A percentile compares a stretch with the other conserved stretches of the same genome.
Evolutionary conservation across 345 rosid genomes (phyloP).

Genomic region (Boechera divaricarpa): DNA sequence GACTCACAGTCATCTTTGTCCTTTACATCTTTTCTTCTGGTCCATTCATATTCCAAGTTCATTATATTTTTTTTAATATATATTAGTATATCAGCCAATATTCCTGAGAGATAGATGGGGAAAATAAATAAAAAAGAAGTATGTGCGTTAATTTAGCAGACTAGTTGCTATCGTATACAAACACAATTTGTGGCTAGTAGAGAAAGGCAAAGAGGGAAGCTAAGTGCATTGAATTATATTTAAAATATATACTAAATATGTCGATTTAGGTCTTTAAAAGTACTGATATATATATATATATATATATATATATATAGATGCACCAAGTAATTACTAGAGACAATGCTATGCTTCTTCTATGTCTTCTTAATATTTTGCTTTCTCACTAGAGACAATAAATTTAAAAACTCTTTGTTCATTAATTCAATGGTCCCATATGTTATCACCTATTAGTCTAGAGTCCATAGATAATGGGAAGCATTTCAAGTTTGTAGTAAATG

Average conservation of each 20-base stretch:
- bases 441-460: slow-evolving; percentile 25
- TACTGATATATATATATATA: no score
- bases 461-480: slow-evolving; percentile 18
- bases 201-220: slow-evolving; percentile 16
- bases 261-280: background rate
- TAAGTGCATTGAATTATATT: slow-evolving; percentile 1
- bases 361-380: slow-evolving; percentile 28
- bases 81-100: background rate
- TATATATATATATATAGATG: background rate
- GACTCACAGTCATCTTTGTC: background rate
- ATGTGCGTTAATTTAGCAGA: slow-evolving; percentile 11
- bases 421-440: slow-evolving; percentile 41
- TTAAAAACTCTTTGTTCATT: slow-evolving; percentile 27
- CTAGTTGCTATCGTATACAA: slow-evolving; percentile 27
- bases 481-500: slow-evolving; percentile 22
- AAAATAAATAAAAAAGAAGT: background rate
- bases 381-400: slow-evolving; percentile 36
- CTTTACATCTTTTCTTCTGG: slow-evolving; percentile 7
- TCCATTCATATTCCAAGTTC: slow-evolving; percentile 12
- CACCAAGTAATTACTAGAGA: slow-evolving; percentile 19
- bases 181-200: slow-evolving; percentile 16
- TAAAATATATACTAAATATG: no score
- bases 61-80: no score
- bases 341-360: slow-evolving; percentile 31
- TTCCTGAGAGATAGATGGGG: background rate